Evolutionary conservation across 169 alveolate species (phyloP).

Genomic region (Plasmodium sp.): DNA sequence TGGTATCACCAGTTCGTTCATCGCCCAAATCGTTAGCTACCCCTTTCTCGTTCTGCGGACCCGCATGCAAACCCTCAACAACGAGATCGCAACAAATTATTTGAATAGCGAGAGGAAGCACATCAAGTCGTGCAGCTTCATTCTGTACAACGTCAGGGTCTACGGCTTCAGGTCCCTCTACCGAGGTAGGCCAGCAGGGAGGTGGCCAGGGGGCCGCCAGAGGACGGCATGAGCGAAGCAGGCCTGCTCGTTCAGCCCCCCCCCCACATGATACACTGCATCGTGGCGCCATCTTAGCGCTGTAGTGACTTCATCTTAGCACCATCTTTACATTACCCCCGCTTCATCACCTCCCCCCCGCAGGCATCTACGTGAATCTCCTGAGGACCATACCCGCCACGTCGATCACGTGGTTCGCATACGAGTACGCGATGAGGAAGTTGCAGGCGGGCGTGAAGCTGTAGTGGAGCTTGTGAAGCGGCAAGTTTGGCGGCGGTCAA

Average conservation of each 20-base stretch:
- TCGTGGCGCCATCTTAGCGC: not conserved
- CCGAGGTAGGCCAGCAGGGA: constrained; percentile 19
- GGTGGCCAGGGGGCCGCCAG: not conserved
- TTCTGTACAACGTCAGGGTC: constrained; percentile 35
- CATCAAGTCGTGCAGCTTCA: constrained; percentile 55
- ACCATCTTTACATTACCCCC: not conserved
- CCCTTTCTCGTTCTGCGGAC: constrained; percentile 63
- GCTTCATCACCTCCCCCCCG: not conserved
- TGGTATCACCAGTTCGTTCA: constrained; percentile 61
- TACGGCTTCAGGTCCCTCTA: constrained; percentile 54
- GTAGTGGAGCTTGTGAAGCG: not conserved
- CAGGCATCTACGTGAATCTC: constrained; percentile 56
- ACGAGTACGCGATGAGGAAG: constrained; percentile 66
- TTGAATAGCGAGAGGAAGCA: constrained; percentile 46
- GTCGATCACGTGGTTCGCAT: constrained; percentile 66
- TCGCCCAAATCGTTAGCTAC: constrained; percentile 57
- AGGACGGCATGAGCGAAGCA: not conserved
- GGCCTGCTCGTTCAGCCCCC: not conserved
- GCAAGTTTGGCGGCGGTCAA: too few species aligned
- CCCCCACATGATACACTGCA: not conserved
- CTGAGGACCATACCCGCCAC: constrained; percentile 67
- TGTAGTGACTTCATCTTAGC: not conserved
- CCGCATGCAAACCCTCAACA: constrained; percentile 62
- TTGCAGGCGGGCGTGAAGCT: not conserved
- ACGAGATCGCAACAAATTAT: constrained; percentile 57